Percentiles rank a stretch among this genome's conserved stretches.
Conservation (phyloP, 2,329 filamentous ascomycete species). For the Hymenoscyphus linearis region DNA sequence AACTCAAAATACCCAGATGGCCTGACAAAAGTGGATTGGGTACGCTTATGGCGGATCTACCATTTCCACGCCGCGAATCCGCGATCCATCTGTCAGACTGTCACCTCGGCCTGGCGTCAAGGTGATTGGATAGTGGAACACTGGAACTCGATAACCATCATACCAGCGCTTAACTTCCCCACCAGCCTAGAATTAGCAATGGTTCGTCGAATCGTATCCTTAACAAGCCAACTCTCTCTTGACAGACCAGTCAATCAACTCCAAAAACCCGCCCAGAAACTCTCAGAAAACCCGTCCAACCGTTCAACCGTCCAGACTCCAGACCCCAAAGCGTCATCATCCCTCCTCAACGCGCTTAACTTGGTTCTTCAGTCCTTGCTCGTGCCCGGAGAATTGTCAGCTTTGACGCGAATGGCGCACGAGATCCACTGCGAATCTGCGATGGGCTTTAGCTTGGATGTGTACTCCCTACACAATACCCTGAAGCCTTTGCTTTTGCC, state of each 20-base stretch:
- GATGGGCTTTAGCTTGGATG: background rate
- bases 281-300: too few species aligned
- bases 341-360: background rate
- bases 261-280: too few species aligned
- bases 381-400: background rate
- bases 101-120: slow-evolving; percentile 4
- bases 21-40: too few species aligned
- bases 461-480: background rate
- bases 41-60: background rate
- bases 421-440: background rate
- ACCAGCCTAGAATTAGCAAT: background rate
- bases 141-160: background rate
- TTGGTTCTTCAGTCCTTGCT: background rate
- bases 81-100: background rate
- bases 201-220: background rate
- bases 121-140: background rate
- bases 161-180: background rate
- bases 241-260: background rate
- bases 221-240: background rate
- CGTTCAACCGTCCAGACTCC: background rate
- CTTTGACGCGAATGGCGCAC: background rate
- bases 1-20: too few species aligned
- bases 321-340: background rate
- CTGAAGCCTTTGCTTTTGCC: too few species aligned
- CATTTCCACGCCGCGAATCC: background rate